Base-by-base conservation (phyloP, 139 green algal genomes). In the Tetradesmus obliquus region DNA sequence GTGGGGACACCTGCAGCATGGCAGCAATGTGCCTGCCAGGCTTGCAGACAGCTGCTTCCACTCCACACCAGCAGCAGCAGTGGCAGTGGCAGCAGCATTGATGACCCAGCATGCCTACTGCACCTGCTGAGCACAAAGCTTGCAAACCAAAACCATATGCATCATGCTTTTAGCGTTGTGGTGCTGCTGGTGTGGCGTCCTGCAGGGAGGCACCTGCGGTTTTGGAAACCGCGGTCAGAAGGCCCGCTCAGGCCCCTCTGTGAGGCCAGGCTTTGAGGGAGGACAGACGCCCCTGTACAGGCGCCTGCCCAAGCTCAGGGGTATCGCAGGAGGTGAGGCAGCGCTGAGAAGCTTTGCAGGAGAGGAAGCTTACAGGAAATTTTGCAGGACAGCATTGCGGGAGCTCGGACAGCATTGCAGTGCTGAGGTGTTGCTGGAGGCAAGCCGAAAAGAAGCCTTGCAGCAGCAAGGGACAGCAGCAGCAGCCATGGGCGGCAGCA, bases 221-320 rank as follows among this genome's bases (percentile, higher is more conserved):
- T 99, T 98, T 74, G 98, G 98, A 88, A 99, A 99, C 95, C 95
- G 98, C 58, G 98, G 98, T 19, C 98, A 99, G 93, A 99, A 99
- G 94, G 96, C 97, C 4, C 94, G 98, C 20, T 98, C 96, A 57
- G 98, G 98, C 79, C 92, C 94, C 51, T 94, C 96, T 84, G 95
- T 95, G 22, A 93, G 98, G 45, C 94, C 97, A 45, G 98, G 98
- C 53, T 99, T 99, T 94, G 98, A 99, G 95, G 98, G 98, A 88
- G 98, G 98, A 45, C 98, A 99, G 96, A 99, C 94, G 19, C 97
- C 98, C 1, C 96, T 99, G 45, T 99, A 99, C 96, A 94, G 98
- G 53, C 94, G 97, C 5, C 94, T 99, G 60, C 98, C 98, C 69
- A 99, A 99, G 96, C 95, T 99, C 15, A 96, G 95, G 84, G 98